Evolutionary conservation across 495 filamentous ascomycete genomes (phyloP).

Genomic region (Xylaria nigripes): DNA sequence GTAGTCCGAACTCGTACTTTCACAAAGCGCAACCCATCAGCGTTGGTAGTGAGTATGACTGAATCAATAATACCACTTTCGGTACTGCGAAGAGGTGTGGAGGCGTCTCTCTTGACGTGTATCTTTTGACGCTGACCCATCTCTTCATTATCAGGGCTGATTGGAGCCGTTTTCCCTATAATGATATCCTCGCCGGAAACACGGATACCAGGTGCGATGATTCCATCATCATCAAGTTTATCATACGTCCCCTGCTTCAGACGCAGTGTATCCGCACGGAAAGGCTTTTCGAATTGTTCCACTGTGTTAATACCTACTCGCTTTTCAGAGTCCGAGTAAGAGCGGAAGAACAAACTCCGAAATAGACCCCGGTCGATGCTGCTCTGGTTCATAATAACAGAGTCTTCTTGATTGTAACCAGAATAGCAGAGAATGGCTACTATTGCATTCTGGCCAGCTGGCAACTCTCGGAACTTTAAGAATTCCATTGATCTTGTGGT

Average conservation of each 20-base stretch:
- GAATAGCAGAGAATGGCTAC: slow-evolving; percentile 96
- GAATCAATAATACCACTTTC: slow-evolving; percentile 95
- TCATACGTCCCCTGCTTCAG: slow-evolving; percentile 96
- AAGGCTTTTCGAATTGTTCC: slow-evolving; percentile 91
- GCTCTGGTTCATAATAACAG: slow-evolving; percentile 99
- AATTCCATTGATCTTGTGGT: slow-evolving; percentile 98
- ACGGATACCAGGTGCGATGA: slow-evolving; percentile 84
- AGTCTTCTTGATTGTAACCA: slow-evolving; percentile 99
- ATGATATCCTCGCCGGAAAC: slow-evolving; percentile 98
- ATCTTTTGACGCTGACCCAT: slow-evolving; percentile 81
- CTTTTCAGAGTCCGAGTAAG: slow-evolving; percentile 94
- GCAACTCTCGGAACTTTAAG: slow-evolving; percentile 92
- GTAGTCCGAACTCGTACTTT: slow-evolving; percentile 97
- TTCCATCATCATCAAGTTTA: slow-evolving; percentile 92
- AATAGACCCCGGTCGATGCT: slow-evolving; percentile 95
- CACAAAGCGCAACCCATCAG: slow-evolving; percentile 82
- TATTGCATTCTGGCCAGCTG: slow-evolving; percentile 96
- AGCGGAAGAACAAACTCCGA: slow-evolving; percentile 95
- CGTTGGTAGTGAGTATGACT: slow-evolving; percentile 87
- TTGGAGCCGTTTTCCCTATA: slow-evolving; percentile 94
- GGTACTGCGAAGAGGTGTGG: slow-evolving; percentile 86
- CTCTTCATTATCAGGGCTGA: slow-evolving; percentile 86
- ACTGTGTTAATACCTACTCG: slow-evolving; percentile 80
- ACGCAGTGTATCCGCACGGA: slow-evolving; percentile 73
- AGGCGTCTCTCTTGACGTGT: slow-evolving; percentile 90